Base-by-base conservation (phyloP, 176 grass and related monocot genomes). In the Avena sativa region DNA sequence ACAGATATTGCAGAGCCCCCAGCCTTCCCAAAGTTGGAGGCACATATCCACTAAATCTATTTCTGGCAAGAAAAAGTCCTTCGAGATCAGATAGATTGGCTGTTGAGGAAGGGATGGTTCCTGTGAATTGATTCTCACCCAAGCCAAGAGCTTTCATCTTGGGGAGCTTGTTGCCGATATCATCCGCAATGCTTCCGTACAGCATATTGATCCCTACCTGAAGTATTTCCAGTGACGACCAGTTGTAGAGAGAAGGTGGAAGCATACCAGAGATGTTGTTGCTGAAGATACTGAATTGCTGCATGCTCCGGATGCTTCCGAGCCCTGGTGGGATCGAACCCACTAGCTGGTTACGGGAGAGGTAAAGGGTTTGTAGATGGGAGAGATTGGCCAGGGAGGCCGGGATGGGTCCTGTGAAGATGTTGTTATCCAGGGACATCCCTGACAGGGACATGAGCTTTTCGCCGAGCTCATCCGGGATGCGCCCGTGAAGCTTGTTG, bases 51-150 rank as follows among this genome's bases (percentile, higher is more conserved):
- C 19, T 70, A 2, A 79, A 86, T 48, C 15, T 59, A 11, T 79
- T 86, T 6, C 0, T 6, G 0, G 0, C 0, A n/a, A 86, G 63
- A 2, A 0, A 0, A 30, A 79, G 36, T 6, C 0, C n/a, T 11
- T 2, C 4, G 0, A 84, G 68, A 4, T n/a, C 1, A 4, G 67
- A 19, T 4, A 83, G 34, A 10, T 83, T 83, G 32, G 67, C 60
- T 10, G 74, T 13, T 60, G 85, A 86, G 34, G 38, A 14, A 49
- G 85, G 84, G 75, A 86, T 50, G 6, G 16, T 0, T 25, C 85
- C 52, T 0, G 11, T 86, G 63, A 86, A 86, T 0, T 48, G 50
- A 62, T 86, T 86, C 0, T 5, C 2, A 19, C 0, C 13, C 14
- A 86, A 14, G 32, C 9, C 3, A 21, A 86, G 21, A 6, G 0